Evolutionary conservation across 2,329 filamentous ascomycete genomes (phyloP).

Genomic region (Fusarium haematococcum): DNA sequence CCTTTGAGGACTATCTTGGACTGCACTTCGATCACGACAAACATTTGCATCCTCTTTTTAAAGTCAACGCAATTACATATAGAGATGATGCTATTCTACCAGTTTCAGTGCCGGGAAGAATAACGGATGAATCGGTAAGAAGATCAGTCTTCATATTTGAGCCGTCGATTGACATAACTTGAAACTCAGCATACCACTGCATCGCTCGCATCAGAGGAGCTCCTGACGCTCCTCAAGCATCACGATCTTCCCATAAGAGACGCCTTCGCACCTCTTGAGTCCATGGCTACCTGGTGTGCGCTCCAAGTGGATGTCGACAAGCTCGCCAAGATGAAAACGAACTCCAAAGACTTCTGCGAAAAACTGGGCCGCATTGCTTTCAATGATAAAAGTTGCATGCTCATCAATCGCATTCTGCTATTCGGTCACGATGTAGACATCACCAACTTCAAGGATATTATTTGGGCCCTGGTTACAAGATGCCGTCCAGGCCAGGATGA

Average conservation of each 20-base stretch:
- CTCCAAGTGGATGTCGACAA: constrained; percentile 68
- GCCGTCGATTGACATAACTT: neutral
- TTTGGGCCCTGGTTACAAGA: constrained; percentile 61
- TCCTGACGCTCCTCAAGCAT: constrained; percentile 6
- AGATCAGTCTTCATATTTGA: neutral
- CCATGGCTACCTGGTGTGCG: constrained; percentile 60
- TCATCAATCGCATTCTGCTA: constrained; percentile 61
- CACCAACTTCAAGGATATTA: constrained; percentile 58
- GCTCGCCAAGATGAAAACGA: constrained; percentile 55
- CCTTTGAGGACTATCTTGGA: constrained; percentile 54
- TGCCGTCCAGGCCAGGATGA: constrained; percentile 60
- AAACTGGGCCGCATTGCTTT: constrained; percentile 18
- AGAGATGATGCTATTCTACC: constrained; percentile 28
- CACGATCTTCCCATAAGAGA: constrained; percentile 56
- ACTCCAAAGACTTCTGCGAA: constrained; percentile 14
- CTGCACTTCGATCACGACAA: neutral
- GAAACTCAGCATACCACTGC: neutral
- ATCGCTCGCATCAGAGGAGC: constrained; percentile 21
- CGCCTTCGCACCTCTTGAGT: constrained; percentile 58
- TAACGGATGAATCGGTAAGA: constrained; percentile 16
- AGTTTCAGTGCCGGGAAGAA: constrained; percentile 20
- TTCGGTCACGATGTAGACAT: constrained; percentile 63
- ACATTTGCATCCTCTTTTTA: constrained; percentile 15
- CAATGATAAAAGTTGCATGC: constrained; percentile 41
- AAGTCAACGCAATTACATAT: constrained; percentile 27